Evolutionary conservation across 2,329 filamentous ascomycete genomes (phyloP), one percentile per base, ranked within the genome.

Genomic region (Cladosporium austrohemisphaericum): DNA sequence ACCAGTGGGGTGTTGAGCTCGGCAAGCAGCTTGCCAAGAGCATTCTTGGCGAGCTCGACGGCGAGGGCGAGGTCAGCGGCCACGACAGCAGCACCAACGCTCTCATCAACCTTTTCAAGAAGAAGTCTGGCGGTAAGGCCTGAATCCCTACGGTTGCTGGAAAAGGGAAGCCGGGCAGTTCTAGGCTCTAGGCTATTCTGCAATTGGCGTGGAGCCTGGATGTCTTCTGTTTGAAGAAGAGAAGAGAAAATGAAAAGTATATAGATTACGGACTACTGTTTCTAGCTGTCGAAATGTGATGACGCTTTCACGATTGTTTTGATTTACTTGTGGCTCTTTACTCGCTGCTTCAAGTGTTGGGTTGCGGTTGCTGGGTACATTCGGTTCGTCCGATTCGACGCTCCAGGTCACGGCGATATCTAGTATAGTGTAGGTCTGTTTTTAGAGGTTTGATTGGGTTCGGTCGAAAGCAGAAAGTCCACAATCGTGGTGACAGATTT

Each of bases 1-100:
- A 98, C 75, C 93, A 98, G 78, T 98, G 93, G 93, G 93, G 93
- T 74, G 93, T 98, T 36, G 93, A 98, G 79, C 77, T 98, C 55
- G 93, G 93, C 70, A 98, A 98, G 85, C 84, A 86, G 32, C 76
- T 98, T 58, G 93, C 93, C 54, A 97, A 79, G 72, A 77, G 77
- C 66, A 79, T 71, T 51, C 66, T 73, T 56, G 69, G 73, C 64
- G 93, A 98, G 78, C 79, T 98, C 52, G 90, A 96, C 58, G 79
- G 85, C 66, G 71, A 79, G n/a, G 87, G 81, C 53, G 82, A 80
- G 60, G 83, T 83, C 48, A 75, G 75, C 52, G 80, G 79, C 51
- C 93, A 98, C 72, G 93, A 98, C 69, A 75, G 82, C 55, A 93
- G 87, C 62, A 98, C 93, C 9, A 88, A 84, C 56, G 88, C 91